These are phyloP conservation scores for Chlamydomonas reinhardtii DNA, from an alignment of 163 green algal genomes.

Conservation along the genomic window DNA sequence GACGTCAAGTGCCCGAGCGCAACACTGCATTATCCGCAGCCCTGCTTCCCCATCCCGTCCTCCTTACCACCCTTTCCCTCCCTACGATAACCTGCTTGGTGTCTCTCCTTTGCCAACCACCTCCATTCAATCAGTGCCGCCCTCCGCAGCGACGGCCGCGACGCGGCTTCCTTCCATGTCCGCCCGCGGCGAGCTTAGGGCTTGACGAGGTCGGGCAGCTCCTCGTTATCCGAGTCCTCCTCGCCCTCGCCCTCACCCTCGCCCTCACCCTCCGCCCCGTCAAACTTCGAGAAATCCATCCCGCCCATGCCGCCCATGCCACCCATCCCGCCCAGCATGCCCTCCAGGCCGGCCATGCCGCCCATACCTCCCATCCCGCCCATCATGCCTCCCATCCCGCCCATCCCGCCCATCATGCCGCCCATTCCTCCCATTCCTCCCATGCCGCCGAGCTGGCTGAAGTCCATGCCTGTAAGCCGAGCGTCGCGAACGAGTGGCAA, in stretches of 20 bases:
- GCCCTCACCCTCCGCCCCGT: conserved; percentile 50
- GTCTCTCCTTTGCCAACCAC: no score
- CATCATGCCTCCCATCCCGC: conserved; percentile 41
- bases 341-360: conserved; percentile 75
- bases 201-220: conserved; percentile 71
- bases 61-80: no score
- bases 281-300: conserved; percentile 33
- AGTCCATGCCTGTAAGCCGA: conserved; percentile 41
- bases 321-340: conserved; percentile 47
- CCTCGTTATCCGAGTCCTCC: conserved; percentile 66
- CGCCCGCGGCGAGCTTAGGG: conserved; percentile 2
- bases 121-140: no score
- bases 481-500: background rate
- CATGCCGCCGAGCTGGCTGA: conserved; percentile 52
- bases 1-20: no score
- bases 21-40: no score
- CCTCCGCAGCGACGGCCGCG: no score
- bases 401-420: conserved; percentile 67
- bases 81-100: no score
- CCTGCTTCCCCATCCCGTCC: no score
- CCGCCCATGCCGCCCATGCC: conserved; percentile 52
- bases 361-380: conserved; percentile 64
- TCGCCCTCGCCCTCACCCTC: conserved; percentile 63
- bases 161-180: no score
- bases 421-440: conserved; percentile 48